Evolutionary conservation across 169 alveolate species (phyloP), one percentile per base, ranked within the genome.

Genomic region (Babesia ovis): DNA sequence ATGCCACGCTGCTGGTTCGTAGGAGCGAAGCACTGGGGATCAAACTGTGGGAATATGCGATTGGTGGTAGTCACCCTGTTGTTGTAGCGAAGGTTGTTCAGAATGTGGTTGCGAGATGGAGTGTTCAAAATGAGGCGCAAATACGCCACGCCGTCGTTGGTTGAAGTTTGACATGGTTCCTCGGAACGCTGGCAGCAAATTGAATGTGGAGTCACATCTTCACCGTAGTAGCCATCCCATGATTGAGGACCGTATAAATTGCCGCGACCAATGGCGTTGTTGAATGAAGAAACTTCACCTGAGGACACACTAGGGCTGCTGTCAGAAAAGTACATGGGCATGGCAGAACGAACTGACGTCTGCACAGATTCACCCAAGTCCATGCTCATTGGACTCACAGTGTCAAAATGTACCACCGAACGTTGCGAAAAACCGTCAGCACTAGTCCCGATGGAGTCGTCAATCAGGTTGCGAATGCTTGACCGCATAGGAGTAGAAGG

Each of bases 71-170:
- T 8, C 16, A 11, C 45, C 29, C 51, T 18, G n/a, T 31, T 64
- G 50, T 43, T 0, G 61, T 46, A 64, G 35, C 74, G 74, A 23
- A 64, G 34, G 61, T 64, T 64, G 50, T 42, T 54, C 74, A 64
- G 37, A 9, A 64, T 45, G 57, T 61, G 71, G 57, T 61, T 25
- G n/a, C 46, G 46, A 39, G 46, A 39, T 4, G 74, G 74, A 3
- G 59, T 64, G 50, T 64, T 64, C 74, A 64, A 3, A 27, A 64
- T 64, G 11, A 64, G 61, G 6, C 74, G 59, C 29, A 64, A 42
- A 34, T 43, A 64, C 12, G 61, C 62, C n/a, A 64, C 34, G 35
- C 74, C 74, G 53, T 64, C 74, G 14, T 0, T 50, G 12, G 74
- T 50, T 20, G 62, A 3, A 3, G 18, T 39, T 14, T 45, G 42